Conservation (phyloP, 257 asterid species). For the Gentiana dahurica region DNA sequence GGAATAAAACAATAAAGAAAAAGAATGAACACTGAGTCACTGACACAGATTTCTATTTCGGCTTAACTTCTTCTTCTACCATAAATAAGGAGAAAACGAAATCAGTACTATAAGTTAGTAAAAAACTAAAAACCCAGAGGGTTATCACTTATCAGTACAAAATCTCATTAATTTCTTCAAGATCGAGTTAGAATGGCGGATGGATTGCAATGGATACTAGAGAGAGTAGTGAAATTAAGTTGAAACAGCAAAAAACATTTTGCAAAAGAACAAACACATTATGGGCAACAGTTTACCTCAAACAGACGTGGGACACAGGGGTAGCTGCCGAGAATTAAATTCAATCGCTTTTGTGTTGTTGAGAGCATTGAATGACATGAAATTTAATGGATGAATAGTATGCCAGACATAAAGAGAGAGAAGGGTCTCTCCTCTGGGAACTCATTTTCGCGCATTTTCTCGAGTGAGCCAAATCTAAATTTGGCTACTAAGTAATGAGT, state of each 20-base stretch:
- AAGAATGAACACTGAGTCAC: constrained; percentile 8
- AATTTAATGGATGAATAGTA: constrained; percentile 12
- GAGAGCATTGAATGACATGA: constrained; percentile 34
- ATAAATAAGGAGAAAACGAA: not conserved
- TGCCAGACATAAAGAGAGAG: constrained; percentile 15
- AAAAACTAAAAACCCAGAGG: not conserved
- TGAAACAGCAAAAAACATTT: no score
- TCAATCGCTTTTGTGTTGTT: constrained; percentile 28
- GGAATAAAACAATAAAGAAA: constrained; percentile 6
- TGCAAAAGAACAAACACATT: constrained; percentile 7
- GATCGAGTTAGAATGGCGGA: not conserved
- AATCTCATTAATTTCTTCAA: not conserved
- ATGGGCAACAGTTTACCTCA: constrained; percentile 12
- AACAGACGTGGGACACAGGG: constrained; percentile 24
- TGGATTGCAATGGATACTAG: constrained; percentile 1
- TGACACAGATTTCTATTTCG: not conserved
- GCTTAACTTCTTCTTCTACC: not conserved
- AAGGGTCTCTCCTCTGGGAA: not conserved
- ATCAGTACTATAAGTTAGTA: not conserved
- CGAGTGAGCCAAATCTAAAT: no score
- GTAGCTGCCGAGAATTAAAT: constrained; percentile 25
- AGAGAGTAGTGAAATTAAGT: not conserved
- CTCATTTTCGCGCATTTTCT: not conserved
- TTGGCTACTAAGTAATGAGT: not conserved
- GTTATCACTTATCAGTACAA: not conserved